Base-by-base conservation (phyloP, 768 basidiomycete genomes). In the Candolleomyces aberdarensis region DNA sequence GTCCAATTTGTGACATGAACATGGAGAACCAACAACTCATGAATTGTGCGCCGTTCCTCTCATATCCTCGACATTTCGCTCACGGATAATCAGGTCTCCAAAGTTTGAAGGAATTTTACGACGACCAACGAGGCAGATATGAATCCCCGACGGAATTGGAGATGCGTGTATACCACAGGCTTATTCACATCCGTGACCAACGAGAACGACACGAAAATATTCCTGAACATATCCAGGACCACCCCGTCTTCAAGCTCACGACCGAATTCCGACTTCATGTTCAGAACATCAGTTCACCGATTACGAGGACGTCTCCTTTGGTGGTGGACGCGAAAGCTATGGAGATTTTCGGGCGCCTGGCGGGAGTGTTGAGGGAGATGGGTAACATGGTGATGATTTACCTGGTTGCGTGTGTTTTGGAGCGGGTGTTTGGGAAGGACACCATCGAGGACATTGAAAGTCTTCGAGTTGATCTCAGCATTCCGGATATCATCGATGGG, bases 131-230 rank as follows among this genome's bases (percentile, higher is more conserved):
- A 0, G 82, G 79, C 9, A 74, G 76, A 46, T 88, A 88, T 62
- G 75, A 86, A 66, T 90, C 89, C 10, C 85, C 89, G 0, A 91
- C 89, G 43, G 96, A 98, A 69, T 83, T 98, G 50, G 96, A 99
- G 73, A 97, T 99, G 87, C 87, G 93, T 36, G 87, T 97, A 1
- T 99, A 98, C 74, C 92, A 96, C 69, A 86, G 96, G 51, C 84
- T 98, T 32, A 88, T 92, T 31, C 94, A 97, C 67, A 89, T 98
- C 48, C 87, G 93, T 31, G 91, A 95, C 71, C 89, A 91, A 67
- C 83, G 74, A 63, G 90, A 91, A 67, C 89, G 85, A 9, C 86
- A 81, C 67, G 92, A 87, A 67, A 85, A 82, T 66, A 86, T 94
- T 41, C 88, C 95, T 0, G 74, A 77, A 2, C 69, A 82, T 40